Evolutionary conservation across 768 basidiomycete species (phyloP), one percentile per base, ranked within the genome.

Genomic region (Crassisporium funariophilum): DNA sequence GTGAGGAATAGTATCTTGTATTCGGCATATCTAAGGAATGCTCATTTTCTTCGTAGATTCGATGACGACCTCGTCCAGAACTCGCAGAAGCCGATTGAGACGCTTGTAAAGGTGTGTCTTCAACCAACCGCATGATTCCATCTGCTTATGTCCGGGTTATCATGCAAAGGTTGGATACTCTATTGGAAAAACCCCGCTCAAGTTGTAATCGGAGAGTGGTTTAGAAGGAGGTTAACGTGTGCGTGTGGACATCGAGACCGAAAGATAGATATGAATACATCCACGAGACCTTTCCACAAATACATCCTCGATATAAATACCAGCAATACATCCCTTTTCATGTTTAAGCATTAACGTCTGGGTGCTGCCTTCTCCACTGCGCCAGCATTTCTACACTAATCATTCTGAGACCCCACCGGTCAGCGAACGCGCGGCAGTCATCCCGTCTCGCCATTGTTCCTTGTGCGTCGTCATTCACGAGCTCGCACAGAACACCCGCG

Each of bases 401-500:
- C 84, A 97, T 91, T 63, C 89, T 93, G 44, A 98, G 61, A 7
- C 91, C 89, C 87, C 88, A 94, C 17, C 77, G 72, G 66, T 91
- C 83, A 9, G 97, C 95, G 61, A 99, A 98, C 27, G 82, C 77
- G 52, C 92, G 78, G 61, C 95, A 95, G 58, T 94, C 95, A 59
- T 98, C 95, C 25, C 93, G 72, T 13, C 95, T 75, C n/a, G 94
- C 91, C 97, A 99, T 99, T 12, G 77, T 83, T 0, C 97, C 97
- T 55, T 79, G 69, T 11, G 78, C 79, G 63, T 98, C 86, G 54
- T 98, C 92, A 44, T 98, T 95, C 12, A 98, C 94, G 27, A 98
- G 72, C 65, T 99, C 97, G 62, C 97, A 98, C 24, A 99, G 78
- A 0, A 98, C 75, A 5, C 94, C 95, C 0, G 85, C 91, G 3